Conservation (phyloP, 148 eudicot genomes). For the Oxyria digyna region DNA sequence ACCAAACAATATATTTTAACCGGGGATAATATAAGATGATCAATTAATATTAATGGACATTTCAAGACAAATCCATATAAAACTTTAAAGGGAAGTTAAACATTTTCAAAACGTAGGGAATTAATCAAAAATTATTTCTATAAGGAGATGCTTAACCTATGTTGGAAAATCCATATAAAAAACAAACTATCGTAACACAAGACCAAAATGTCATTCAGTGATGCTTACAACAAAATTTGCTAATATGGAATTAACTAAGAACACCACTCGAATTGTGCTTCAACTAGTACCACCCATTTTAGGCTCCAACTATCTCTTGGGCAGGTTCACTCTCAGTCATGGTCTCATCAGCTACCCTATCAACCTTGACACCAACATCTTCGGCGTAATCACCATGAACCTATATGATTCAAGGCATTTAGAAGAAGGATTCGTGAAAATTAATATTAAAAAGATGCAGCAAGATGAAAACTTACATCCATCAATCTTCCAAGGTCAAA, state of each 20-base stretch:
- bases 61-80: too few species aligned
- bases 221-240: slow-evolving; percentile 6
- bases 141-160: too few species aligned
- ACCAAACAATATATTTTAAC: too few species aligned
- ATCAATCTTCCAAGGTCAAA: slow-evolving; percentile 10
- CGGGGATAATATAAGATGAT: too few species aligned
- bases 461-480: not conserved
- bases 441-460: not conserved
- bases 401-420: not conserved
- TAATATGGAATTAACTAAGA: not conserved
- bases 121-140: too few species aligned
- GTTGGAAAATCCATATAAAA: too few species aligned
- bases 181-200: not conserved
- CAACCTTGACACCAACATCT: slow-evolving; percentile 4
- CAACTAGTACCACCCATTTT: not conserved
- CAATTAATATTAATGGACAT: too few species aligned
- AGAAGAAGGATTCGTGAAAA: too few species aligned
- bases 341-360: slow-evolving; percentile 1
- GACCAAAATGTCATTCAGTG: not conserved
- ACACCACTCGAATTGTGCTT: not conserved
- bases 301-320: slow-evolving; percentile 8
- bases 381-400: slow-evolving; percentile 7
- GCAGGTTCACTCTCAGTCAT: slow-evolving; percentile 7
- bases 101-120: too few species aligned
- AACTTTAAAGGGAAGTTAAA: too few species aligned